phyloP scores from a whole-genome alignment of 371 early-diverging fungal genomes.

The Nosema muscidifuracis region DNA sequence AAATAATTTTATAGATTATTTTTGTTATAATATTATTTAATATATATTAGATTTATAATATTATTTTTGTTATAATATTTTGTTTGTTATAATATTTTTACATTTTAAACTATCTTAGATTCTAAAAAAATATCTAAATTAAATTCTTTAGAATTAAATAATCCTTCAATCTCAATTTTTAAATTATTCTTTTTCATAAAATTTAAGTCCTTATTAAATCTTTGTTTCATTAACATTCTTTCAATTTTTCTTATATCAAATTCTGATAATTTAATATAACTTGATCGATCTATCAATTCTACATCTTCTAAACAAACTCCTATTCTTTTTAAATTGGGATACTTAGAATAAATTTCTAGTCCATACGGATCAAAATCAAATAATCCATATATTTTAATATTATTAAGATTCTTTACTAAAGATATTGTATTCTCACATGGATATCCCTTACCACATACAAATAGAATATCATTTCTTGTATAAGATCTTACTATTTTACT shows the following conservation, averaged over 20 bases:
- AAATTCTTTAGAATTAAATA: not conserved
- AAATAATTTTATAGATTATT: too few species aligned
- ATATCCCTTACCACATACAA: constrained; percentile 63
- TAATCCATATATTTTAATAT: constrained; percentile 45
- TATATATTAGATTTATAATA: too few species aligned
- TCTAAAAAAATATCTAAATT: not conserved
- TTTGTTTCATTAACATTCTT: not conserved
- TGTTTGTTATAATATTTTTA: not conserved
- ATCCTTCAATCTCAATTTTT: constrained; percentile 5
- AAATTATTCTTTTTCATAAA: not conserved
- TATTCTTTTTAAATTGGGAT: not conserved
- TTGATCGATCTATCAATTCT: not conserved
- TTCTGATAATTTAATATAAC: not conserved
- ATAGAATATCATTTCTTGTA: constrained; percentile 20
- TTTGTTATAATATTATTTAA: too few species aligned
- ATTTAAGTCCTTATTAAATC: not conserved
- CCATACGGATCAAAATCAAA: constrained; percentile 63
- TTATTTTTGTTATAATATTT: too few species aligned
- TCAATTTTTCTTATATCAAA: not conserved
- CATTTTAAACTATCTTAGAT: not conserved
- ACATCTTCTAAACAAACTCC: not conserved
- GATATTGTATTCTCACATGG: constrained; percentile 59
- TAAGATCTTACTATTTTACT: constrained; percentile 16
- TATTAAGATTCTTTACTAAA: constrained; percentile 43
- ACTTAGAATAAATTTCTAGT: constrained; percentile 51